Conservation (phyloP, 352 stramenopile species). For the Peronosclerospora sorghi region DNA sequence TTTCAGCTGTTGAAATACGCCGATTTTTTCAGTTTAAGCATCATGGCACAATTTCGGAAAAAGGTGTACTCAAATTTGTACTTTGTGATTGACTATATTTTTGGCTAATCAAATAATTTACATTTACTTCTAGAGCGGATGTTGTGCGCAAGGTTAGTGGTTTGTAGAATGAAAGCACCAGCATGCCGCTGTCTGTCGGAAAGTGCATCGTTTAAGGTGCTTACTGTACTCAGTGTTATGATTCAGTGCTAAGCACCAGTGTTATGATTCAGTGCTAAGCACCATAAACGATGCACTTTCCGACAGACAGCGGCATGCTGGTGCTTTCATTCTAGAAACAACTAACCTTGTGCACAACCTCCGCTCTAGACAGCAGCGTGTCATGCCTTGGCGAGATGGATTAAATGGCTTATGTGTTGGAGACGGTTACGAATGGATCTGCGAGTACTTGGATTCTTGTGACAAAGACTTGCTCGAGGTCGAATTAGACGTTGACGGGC, state of each 20-base stretch:
- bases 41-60: too few species aligned
- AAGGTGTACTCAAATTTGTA: too few species aligned
- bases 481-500: conserved; percentile 17
- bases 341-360: neutral
- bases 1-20: too few species aligned
- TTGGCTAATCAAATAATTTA: too few species aligned
- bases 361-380: neutral
- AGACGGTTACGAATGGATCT: conserved; percentile 19
- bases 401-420: neutral
- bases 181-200: neutral
- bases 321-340: neutral
- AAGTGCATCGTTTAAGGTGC: neutral
- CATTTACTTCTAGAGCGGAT: too few species aligned
- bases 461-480: conserved; percentile 24
- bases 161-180: neutral
- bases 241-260: too few species aligned
- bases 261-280: too few species aligned
- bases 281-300: neutral
- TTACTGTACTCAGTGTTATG: too few species aligned
- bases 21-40: too few species aligned
- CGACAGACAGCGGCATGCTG: neutral
- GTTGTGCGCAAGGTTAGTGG: neutral
- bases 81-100: too few species aligned
- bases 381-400: conserved; percentile 2
- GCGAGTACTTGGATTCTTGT: conserved; percentile 14